Evolutionary conservation across 805 yeast species (phyloP).

Genomic region (Saccharomycopsis sp.): DNA sequence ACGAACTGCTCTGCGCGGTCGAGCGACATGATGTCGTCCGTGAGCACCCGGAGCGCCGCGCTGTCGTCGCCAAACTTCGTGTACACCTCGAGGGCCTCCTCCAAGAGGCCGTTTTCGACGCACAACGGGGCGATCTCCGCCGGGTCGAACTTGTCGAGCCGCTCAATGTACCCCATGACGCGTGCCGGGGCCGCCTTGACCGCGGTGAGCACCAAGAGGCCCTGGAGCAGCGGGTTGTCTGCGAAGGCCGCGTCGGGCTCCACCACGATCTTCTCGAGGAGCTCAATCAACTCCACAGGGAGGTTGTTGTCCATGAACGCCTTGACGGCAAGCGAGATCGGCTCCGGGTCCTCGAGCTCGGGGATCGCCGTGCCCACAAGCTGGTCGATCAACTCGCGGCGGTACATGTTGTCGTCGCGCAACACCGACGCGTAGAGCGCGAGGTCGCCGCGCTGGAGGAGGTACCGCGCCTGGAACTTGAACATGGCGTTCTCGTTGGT

Average conservation of each 20-base stretch:
- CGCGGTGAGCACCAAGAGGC: constrained; percentile 86
- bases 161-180: constrained; percentile 78
- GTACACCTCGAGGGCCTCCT: constrained; percentile 92
- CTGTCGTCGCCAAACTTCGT: constrained; percentile 70
- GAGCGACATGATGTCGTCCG: constrained; percentile 87
- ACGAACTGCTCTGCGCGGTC: constrained; percentile 94
- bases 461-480: constrained; percentile 97
- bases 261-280: constrained; percentile 89
- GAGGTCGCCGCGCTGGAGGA: constrained; percentile 81
- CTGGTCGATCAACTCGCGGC: constrained; percentile 89
- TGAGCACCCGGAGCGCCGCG: constrained; percentile 83
- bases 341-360: constrained; percentile 87
- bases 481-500: constrained; percentile 98
- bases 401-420: constrained; percentile 67
- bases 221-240: constrained; percentile 93
- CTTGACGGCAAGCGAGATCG: constrained; percentile 86
- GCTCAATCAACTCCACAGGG: constrained; percentile 88
- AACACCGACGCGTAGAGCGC: constrained; percentile 78
- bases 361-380: constrained; percentile 95
- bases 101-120: constrained; percentile 79
- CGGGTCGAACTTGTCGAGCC: constrained; percentile 85
- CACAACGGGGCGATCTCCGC: constrained; percentile 90
- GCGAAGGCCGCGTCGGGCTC: constrained; percentile 92
- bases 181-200: constrained; percentile 89
- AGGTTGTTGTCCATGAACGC: constrained; percentile 94